These are phyloP conservation scores for Silene uniflora DNA, from an alignment of 148 eudicot species.

Conservation along the genomic window DNA sequence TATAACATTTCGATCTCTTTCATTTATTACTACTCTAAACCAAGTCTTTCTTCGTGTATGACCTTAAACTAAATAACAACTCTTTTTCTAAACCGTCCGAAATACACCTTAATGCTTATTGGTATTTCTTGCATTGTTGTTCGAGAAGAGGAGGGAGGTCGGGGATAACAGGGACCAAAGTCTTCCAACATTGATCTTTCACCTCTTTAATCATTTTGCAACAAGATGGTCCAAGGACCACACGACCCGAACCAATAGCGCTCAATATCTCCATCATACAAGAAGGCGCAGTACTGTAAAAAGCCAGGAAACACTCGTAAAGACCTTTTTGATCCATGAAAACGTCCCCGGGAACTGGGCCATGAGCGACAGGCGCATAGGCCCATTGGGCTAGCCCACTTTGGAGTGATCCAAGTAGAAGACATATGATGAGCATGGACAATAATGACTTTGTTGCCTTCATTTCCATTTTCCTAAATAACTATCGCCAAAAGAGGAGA, in stretches of 20 bases:
- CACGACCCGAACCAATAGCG: background rate
- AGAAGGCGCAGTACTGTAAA: background rate
- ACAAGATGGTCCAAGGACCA: background rate
- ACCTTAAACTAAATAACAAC: too few species aligned
- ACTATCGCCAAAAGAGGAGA: too few species aligned
- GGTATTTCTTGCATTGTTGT: conserved; percentile 1
- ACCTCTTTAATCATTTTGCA: background rate
- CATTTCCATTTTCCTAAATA: too few species aligned
- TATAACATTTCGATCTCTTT: too few species aligned
- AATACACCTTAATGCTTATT: too few species aligned
- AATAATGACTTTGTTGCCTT: too few species aligned
- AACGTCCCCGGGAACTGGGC: background rate
- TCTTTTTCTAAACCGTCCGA: too few species aligned
- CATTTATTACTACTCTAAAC: too few species aligned
- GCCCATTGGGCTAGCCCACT: conserved; percentile 24
- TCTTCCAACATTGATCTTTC: conserved; percentile 10
- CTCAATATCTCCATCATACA: background rate
- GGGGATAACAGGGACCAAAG: background rate
- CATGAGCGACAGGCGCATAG: background rate
- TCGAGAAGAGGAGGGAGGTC: conserved; percentile 1
- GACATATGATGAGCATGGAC: too few species aligned
- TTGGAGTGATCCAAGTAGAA: background rate
- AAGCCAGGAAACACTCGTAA: background rate
- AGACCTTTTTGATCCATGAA: background rate
- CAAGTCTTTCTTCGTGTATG: too few species aligned